Base-by-base conservation (phyloP, 1,284 basidiomycete species). In the Ganoderma resinaceum region DNA sequence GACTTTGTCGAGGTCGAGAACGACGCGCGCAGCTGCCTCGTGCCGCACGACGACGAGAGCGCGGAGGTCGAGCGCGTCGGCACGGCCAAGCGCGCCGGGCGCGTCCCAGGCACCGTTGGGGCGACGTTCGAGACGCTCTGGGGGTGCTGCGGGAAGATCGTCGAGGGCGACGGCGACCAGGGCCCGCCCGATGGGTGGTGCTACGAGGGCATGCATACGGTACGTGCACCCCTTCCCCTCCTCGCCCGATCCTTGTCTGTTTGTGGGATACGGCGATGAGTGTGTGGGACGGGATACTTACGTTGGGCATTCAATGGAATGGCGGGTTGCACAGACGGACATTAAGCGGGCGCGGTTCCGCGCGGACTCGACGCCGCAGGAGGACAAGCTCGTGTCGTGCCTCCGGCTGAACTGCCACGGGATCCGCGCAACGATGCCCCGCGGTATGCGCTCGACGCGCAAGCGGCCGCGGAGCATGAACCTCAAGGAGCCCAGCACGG, bases 121-220 rank as follows among this genome's bases (percentile, higher is more conserved):
- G 77, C 80, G 14, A 81, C 78, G 38, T 85, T 85, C 69, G 85
- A 88, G 77, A 88, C 86, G 0, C 79, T 89, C 1, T 94, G 87
- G 86, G 86, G 85, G 4, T 94, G 92, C 78, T 94, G 92, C 76
- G 90, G 86, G 8, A 83, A 85, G 75, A 88, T 86, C 0, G 88
- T 88, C 12, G 87, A 92, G 58, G 92, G 92, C 1, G 88, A 91
- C 71, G 92, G 92, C 0, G 90, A 91, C 71, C 89, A 90, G 80
- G 92, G 92, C 0, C 92, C 92, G 2, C 92, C 92, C 2, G 91
- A 93, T 76, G 92, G 92, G 0, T 94, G 91, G 91, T 94, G 92
- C 74, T 94, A 92, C 72, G 91, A 94, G 78, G 92, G 92, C 4
- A 86, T 84, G 76, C 92, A 94, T 76, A 93, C 92, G 12, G 91